Evolutionary conservation across 495 filamentous ascomycete species (phyloP), one percentile per base, ranked within the genome.

Genomic region (Penicillium silybi): DNA sequence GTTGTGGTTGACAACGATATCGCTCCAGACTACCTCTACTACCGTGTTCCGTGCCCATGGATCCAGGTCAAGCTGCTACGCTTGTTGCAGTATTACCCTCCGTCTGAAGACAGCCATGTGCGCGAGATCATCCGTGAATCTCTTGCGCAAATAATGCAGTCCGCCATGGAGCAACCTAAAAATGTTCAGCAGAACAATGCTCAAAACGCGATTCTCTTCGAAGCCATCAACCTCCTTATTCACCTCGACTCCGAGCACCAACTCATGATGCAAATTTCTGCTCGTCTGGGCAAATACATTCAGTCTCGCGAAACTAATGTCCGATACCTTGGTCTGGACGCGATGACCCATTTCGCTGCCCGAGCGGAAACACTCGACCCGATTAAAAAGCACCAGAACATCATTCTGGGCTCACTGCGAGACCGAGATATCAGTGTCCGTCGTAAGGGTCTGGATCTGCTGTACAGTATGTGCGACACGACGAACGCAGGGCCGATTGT

Each of bases 101-200:
- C 95, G 23, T 95, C 93, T 93, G 92, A 96, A 58, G 95, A 99
- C 62, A 90, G 85, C 54, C 89, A 95, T 65, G 85, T 96, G 20
- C 88, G 92, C 44, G 85, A 88, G 37, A 85, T 97, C 62, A 95
- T 99, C 44, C 87, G 95, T 26, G 89, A 96, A 58, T 93, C 92
- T 6, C 70, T 97, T 19, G 85, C 92, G 64, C 88, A 86, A 59
- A 95, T 96, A 15, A 80, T 99, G 63, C 87, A 97, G 61, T 71
- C 86, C 29, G 93, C 93, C 1, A 82, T 95, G 76, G 90, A 96
- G 56, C 89, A 89, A 61, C 92, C 89, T 11, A 99, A 97, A 73
- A 97, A 99, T 57, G 95, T 97, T 15, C 95, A 99, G 71, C 93
- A 99, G 65, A 99, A 99, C 66, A 99, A 99, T 70, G 95, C 95